Conservation (phyloP, 2,329 filamentous ascomycete species). For the Fusarium mangiferae region DNA sequence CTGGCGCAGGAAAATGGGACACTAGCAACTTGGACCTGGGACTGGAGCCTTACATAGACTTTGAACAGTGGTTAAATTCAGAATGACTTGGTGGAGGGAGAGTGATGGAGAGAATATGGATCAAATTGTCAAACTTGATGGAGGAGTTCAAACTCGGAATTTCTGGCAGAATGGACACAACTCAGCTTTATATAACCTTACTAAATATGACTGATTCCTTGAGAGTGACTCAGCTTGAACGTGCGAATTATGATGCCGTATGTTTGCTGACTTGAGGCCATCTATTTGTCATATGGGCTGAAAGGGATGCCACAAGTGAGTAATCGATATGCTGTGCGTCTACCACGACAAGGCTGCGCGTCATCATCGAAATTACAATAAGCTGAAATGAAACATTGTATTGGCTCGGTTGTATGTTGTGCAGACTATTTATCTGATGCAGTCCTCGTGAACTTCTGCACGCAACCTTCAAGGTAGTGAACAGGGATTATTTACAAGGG, state of each 20-base stretch:
- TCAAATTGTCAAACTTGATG: not conserved
- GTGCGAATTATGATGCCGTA: not conserved
- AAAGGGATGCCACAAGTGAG: not conserved
- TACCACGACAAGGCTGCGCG: not conserved
- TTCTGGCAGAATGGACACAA: not conserved
- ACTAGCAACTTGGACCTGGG: fast-evolving
- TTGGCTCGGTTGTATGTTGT: not conserved
- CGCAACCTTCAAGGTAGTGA: not conserved
- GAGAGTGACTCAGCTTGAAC: not conserved
- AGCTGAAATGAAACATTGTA: not conserved
- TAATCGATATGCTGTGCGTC: not conserved
- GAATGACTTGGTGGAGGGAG: not conserved
- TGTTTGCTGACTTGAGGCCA: not conserved
- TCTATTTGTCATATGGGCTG: not conserved
- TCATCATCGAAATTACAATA: not conserved
- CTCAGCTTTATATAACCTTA: not conserved
- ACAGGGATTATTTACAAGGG: not conserved
- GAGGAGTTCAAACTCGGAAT: fast-evolving
- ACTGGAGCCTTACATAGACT: not conserved
- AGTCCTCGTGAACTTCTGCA: not conserved
- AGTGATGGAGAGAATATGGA: fast-evolving
- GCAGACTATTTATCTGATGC: not conserved
- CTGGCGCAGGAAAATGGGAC: not conserved
- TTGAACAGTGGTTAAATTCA: not conserved
- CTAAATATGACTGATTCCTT: not conserved